These are phyloP conservation scores for Agroathelia rolfsii DNA, from an alignment of 1,284 basidiomycete genomes.

Conservation along the genomic window DNA sequence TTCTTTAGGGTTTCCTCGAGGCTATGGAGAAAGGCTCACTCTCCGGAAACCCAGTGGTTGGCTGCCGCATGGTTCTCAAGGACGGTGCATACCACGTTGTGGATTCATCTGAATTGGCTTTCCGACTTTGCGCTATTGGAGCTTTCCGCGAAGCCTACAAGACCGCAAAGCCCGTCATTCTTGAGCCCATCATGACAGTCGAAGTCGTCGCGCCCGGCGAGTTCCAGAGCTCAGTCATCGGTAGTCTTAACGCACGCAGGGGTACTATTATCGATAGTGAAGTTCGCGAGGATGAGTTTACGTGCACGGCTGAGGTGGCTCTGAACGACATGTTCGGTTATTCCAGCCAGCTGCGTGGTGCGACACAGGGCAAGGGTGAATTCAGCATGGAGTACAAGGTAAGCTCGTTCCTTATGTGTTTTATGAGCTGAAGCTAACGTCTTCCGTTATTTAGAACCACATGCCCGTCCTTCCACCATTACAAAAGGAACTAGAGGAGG, in stretches of 20 bases:
- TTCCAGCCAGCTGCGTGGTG: conserved; percentile 83
- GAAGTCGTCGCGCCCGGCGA: conserved; percentile 95
- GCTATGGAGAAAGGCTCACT: conserved; percentile 88
- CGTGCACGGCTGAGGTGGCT: conserved; percentile 83
- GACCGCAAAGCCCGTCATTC: conserved; percentile 70
- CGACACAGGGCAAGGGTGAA: conserved; percentile 93
- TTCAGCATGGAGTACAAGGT: conserved; percentile 97
- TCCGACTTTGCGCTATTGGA: conserved; percentile 83
- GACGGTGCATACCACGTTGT: conserved; percentile 94
- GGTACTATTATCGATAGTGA: conserved; percentile 96
- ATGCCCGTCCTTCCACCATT: conserved; percentile 82
- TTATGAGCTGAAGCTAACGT: conserved; percentile 2
- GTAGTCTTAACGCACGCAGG: conserved; percentile 86
- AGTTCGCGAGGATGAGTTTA: conserved; percentile 96
- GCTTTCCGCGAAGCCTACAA: conserved; percentile 91
- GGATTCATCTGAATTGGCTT: conserved; percentile 96
- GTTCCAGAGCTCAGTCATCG: conserved; percentile 95
- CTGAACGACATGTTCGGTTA: conserved; percentile 99
- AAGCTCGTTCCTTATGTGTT: conserved; percentile 13
- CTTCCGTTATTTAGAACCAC: conserved; percentile 43
- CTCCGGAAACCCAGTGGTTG: conserved; percentile 83
- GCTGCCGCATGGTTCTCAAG: conserved; percentile 81
- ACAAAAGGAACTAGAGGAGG: conserved; percentile 72
- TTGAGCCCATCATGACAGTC: conserved; percentile 98
- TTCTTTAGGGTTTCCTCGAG: conserved; percentile 81